Evolutionary conservation across 345 rosid species (phyloP), one percentile per base, ranked within the genome.

Genomic region (Nasturtium officinale): DNA sequence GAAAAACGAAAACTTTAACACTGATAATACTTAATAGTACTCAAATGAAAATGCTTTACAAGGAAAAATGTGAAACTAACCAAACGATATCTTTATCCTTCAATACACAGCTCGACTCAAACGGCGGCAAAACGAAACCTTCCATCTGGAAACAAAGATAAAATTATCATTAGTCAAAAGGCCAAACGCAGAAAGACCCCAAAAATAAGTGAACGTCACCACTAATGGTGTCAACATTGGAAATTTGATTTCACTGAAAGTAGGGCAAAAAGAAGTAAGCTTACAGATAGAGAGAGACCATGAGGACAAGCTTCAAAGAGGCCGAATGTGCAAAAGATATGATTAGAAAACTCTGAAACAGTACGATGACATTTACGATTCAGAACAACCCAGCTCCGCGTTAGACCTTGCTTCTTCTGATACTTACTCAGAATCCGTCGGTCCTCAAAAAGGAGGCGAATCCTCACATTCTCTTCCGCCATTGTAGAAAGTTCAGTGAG

Each of bases 51-150:
- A 67, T 10, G 53, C 61, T 26, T 56, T 16, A 57, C 40, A 58
- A 23, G 55, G 38, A 10, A 33, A 10, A 33, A 59, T 15, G 1
- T 20, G 52, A 32, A 51, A 78, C 89, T 80, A 43, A 94, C 99
- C 90, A 74, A 70, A 96, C 70, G 23, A 89, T 76, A 63, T 96
- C 99, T 62, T 82, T 87, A 73, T 96, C 97, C 79, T 85, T 87
- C 66, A 96, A 80, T 59, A 96, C 72, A 64, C 77, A 76, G 73
- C 87, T 87, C 2, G 90, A 85, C 81, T 92, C 98, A 15, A 92
- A 92, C 17, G 92, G 85, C 4, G 98, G 99, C 61, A 96, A 78
- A 77, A 75, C 89, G 74, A 90, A 92, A 6, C 92, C 97, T 66
- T 92, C 96, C 99, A 95, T 95, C 99, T 94, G 84, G 53, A 79